Base-by-base conservation (phyloP, 129 eudicot genomes). In the Glebionis coronaria region DNA sequence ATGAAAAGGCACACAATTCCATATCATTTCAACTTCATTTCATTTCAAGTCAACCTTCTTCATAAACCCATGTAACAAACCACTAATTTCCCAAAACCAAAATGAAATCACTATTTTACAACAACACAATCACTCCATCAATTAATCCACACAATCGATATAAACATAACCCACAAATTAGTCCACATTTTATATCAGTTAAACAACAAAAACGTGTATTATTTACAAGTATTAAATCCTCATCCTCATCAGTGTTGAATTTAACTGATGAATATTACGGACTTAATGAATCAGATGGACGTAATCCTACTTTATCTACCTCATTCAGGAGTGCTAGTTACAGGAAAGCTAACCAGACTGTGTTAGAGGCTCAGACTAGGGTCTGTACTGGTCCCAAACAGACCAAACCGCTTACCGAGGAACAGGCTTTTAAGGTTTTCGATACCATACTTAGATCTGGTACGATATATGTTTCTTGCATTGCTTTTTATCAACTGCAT, bases 361-460 rank as follows among this genome's bases (percentile, higher is more conserved):
- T 94, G 59, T 73, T 89, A 44, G 99, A 94, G 31, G 99, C 99
- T 60, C 99, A 94, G 61, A 65, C 90, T 47, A 83, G 86, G 90
- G 97, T 94, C 21, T 94, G 99, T 70, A 94, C 97, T n/a, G 99
- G 99, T 1, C 99, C 99, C 5, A 94, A 95, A 18, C 99, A 89
- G 50, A 84, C 95, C 42, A 87, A 69, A 80, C 99, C 99, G 4
- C 90, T 94, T 10, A 79, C 76, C 52, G 97, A 88, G 66, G 88
- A 90, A 73, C 99, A 94, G 56, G 97, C 99, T 38, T 79, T 84
- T 59, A 94, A 84, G 79, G 99, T 87, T 66, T 69, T 89, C 59
- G 99, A 90, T 38, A 89, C 95, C 19, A 87, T 94, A 49, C 57
- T 92, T 35, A 82, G 85, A 88, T 92, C 98, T 76, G 98, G 98